Evolutionary conservation across 441 rosid genomes (phyloP), one percentile per base, ranked within the genome.

Genomic region (Eutrema salsugineum): DNA sequence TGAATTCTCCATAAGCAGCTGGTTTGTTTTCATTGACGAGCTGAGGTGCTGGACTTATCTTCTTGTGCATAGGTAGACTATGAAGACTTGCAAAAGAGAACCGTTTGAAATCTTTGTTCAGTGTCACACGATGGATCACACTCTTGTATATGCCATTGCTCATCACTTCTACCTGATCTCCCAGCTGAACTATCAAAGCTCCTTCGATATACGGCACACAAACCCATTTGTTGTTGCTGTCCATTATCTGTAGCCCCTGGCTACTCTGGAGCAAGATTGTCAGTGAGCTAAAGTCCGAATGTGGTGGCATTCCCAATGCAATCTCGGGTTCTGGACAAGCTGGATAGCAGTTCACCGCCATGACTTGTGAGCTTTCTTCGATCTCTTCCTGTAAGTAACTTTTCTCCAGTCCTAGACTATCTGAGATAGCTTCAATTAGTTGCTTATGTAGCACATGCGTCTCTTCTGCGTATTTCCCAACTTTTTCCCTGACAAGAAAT

Each of bases 121-220:
- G 80, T 4, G 85, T 83, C 42, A 72, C 94, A 35, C 81, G 79
- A 66, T 87, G 94, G 39, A 88, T 67, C 3, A 87, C 80, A 59
- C 94, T 87, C 83, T 83, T 90, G 78, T 85, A 85, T 19, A 64
- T 66, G 49, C 91, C 90, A 55, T 90, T 88, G 81, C 96, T 90
- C 81, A 88, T 77, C 27, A 88, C 93, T 84, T 90, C 94, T 43
- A 85, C 53, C 44, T 90, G 91, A 81, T 85, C 93, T 61, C 89
- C 96, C 44, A 84, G 11, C 76, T 82, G 89, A 61, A 86, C 85
- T n/a, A 84, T 67, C 38, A 88, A 50, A 32, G 84, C 87, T 43
- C 83, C 87, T 83, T 83, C 82, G 4, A 78, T 68, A 19, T 55
- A 47, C 6, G 87, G 94, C 38, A 82, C 87, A 28, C 76, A 32